Conservation (phyloP, 2,329 filamentous ascomycete species). For the Lachnellula cervina region DNA sequence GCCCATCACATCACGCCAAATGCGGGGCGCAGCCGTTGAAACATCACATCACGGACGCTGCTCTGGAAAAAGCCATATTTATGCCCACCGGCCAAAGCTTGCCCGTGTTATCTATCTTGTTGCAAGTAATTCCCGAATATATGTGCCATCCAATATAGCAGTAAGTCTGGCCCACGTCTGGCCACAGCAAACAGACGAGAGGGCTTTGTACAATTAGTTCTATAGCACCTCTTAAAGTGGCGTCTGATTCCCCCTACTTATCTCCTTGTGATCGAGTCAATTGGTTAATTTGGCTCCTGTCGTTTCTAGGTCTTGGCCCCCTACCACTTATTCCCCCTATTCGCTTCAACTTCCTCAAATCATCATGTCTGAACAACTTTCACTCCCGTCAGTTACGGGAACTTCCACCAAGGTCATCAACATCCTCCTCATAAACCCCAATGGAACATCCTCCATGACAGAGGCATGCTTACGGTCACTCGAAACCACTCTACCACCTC, state of each 20-base stretch:
- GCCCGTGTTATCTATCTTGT: conserved; percentile 3
- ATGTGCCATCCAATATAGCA: background rate
- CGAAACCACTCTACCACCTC: conserved; percentile 39
- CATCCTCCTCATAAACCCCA: conserved; percentile 45
- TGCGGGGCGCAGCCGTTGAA: conserved; percentile 6
- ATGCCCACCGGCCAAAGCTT: conserved; percentile 4
- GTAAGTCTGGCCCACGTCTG: no score
- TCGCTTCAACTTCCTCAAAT: background rate
- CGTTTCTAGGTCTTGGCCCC: background rate
- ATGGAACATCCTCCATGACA: conserved; percentile 44
- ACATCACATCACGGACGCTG: background rate
- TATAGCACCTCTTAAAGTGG: no score
- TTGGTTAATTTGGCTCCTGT: no score
- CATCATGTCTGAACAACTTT: background rate
- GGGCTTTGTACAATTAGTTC: no score
- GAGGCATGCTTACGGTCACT: conserved; percentile 41
- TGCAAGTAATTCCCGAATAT: no score
- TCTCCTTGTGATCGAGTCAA: no score
- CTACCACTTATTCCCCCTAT: background rate
- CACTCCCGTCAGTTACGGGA: conserved; percentile 25
- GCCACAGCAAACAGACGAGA: no score
- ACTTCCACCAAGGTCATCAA: conserved; percentile 28
- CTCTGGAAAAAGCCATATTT: background rate
- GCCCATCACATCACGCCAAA: background rate
- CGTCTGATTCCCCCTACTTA: no score